Percentiles rank a stretch among this genome's conserved stretches.
Conservation (phyloP, 345 rosid species). For the Reutealis trisperma region DNA sequence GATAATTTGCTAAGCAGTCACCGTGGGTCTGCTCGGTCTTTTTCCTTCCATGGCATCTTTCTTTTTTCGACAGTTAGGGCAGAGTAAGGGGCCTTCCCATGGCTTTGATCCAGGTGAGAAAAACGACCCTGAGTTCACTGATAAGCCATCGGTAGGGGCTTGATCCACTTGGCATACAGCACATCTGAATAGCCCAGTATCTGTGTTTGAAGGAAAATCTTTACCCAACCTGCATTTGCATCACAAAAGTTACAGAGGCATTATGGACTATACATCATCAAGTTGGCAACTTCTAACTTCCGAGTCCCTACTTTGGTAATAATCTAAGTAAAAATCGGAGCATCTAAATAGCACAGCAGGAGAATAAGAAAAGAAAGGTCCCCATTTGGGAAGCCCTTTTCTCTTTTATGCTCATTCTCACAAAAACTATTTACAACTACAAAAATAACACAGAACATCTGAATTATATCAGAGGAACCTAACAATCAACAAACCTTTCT, state of each 20-base stretch:
- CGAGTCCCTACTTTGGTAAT: neutral
- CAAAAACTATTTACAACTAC: neutral
- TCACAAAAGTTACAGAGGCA: neutral
- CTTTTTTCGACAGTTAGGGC: slow-evolving; percentile 78
- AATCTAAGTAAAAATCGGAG: neutral
- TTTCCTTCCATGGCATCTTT: slow-evolving; percentile 99
- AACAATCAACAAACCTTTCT: slow-evolving; percentile 61
- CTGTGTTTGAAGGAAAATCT: slow-evolving; percentile 51
- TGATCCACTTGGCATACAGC: slow-evolving; percentile 98
- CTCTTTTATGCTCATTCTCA: neutral
- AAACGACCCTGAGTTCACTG: slow-evolving; percentile 59
- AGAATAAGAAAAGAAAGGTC: neutral
- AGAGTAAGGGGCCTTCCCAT: slow-evolving; percentile 95
- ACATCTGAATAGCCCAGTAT: slow-evolving; percentile 71
- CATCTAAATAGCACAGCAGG: neutral
- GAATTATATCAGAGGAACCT: neutral
- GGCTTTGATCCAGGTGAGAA: slow-evolving; percentile 76
- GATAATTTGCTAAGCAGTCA: slow-evolving; percentile 42
- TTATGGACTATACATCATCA: neutral
- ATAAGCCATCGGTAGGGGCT: slow-evolving; percentile 57
- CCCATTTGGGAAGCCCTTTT: neutral
- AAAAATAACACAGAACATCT: too few relatives aligned
- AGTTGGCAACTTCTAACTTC: neutral
- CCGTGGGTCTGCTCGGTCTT: slow-evolving; percentile 59
- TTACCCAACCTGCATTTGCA: slow-evolving; percentile 78